phyloP scores from a whole-genome alignment of 176 grass and related monocot genomes.

The Phoenix roebelenii region DNA sequence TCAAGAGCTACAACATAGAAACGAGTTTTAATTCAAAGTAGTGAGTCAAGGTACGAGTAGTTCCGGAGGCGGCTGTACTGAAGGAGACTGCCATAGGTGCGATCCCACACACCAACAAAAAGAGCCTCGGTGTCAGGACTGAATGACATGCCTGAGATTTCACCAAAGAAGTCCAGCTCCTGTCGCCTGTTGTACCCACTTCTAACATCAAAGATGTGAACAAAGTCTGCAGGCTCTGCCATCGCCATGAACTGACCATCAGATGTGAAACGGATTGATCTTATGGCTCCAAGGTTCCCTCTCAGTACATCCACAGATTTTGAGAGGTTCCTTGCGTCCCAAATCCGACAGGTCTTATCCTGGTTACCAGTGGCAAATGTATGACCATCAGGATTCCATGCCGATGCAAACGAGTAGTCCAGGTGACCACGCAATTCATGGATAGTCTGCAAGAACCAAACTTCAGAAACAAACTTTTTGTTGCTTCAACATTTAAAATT shows the following conservation, averaged over 20 bases:
- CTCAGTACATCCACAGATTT: constrained; percentile 60
- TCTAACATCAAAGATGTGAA: constrained; percentile 65
- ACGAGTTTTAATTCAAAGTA: constrained; percentile 30
- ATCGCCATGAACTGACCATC: constrained; percentile 90
- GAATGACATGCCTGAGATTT: constrained; percentile 78
- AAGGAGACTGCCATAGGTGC: constrained; percentile 85
- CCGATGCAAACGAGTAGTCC: constrained; percentile 90
- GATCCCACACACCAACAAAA: constrained; percentile 85
- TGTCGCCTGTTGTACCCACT: constrained; percentile 65
- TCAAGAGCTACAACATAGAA: no score
- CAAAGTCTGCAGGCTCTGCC: constrained; percentile 91
- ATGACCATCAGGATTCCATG: constrained; percentile 76
- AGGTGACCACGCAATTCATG: constrained; percentile 65
- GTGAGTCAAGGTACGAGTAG: constrained; percentile 58
- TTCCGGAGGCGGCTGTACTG: constrained; percentile 61
- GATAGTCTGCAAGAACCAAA: constrained; percentile 36
- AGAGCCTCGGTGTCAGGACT: constrained; percentile 71
- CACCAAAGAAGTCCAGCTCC: constrained; percentile 96
- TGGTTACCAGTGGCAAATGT: constrained; percentile 97
- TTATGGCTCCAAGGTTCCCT: constrained; percentile 84
- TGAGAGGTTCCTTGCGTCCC: constrained; percentile 77
- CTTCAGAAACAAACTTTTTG: not conserved
- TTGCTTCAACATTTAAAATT: no score
- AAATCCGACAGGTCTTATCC: constrained; percentile 95
- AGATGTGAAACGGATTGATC: constrained; percentile 76